phyloP scores from a whole-genome alignment of 306 rosid species.

The Begonia loranthoides region DNA sequence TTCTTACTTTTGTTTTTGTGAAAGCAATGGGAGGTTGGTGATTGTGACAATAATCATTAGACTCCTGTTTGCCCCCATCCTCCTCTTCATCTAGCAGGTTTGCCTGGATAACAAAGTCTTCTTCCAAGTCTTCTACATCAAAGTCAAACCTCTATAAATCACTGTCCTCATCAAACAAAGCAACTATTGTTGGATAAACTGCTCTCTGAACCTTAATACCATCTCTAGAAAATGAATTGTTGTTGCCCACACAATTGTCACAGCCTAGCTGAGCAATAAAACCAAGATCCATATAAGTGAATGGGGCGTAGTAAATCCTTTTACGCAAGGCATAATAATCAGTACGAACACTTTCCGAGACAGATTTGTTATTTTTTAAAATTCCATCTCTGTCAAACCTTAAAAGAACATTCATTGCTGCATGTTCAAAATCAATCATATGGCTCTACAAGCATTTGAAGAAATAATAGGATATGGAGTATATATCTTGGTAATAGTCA shows the following conservation, averaged over 20 bases:
- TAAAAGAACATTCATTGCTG: conserved; percentile 32
- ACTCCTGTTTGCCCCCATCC: conserved; percentile 8
- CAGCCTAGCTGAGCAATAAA: conserved; percentile 41
- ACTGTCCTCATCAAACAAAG: conserved; percentile 56
- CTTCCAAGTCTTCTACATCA: conserved; percentile 81
- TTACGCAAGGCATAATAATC: conserved; percentile 62
- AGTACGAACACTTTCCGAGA: conserved; percentile 38
- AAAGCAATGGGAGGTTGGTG: conserved; percentile 86
- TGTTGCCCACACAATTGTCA: conserved; percentile 22
- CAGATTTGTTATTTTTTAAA: conserved; percentile 31
- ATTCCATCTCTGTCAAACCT: conserved; percentile 32
- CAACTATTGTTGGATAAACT: conserved; percentile 72
- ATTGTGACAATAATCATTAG: conserved; percentile 63
- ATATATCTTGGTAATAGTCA: too few species aligned
- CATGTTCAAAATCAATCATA: conserved; percentile 39
- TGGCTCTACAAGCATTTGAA: conserved; percentile 38
- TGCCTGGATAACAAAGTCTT: conserved; percentile 80
- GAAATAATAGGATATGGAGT: conserved; percentile 53
- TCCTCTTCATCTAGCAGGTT: conserved; percentile 30
- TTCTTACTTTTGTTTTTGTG: conserved; percentile 77
- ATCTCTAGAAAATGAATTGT: conserved; percentile 33
- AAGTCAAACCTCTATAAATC: conserved; percentile 68
- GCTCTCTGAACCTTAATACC: conserved; percentile 59
- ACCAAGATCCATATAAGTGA: conserved; percentile 36
- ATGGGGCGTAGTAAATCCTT: conserved; percentile 38